These are phyloP conservation scores for Penicillium sp. DNA, from an alignment of 2,329 filamentous ascomycete genomes.

Conservation along the genomic window DNA sequence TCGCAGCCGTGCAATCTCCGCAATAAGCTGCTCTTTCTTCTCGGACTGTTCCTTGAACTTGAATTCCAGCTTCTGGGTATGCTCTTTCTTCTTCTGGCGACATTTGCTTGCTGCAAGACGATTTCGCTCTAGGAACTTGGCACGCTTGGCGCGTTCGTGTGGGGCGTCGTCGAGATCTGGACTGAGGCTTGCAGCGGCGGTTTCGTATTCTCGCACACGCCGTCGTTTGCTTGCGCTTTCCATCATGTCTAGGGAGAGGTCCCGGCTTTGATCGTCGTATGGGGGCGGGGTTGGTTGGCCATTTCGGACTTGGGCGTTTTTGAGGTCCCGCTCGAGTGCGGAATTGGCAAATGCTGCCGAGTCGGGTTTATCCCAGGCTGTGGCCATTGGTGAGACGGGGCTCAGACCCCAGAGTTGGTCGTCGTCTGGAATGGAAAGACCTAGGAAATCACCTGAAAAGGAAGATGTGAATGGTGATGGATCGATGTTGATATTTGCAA, in stretches of 20 bases:
- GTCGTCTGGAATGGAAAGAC: constrained; percentile 31
- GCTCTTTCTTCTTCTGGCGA: constrained; percentile 63
- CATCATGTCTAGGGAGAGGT: constrained; percentile 19
- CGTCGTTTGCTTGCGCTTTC: constrained; percentile 24
- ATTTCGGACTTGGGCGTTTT: constrained; percentile 39
- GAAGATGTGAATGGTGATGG: constrained; percentile 17
- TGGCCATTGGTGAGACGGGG: constrained; percentile 29
- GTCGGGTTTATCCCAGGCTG: constrained; percentile 30
- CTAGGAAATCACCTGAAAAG: constrained; percentile 31
- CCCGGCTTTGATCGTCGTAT: constrained; percentile 29
- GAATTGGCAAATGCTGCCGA: constrained; percentile 27
- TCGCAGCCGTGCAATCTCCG: constrained; percentile 37
- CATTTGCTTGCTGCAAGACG: constrained; percentile 61
- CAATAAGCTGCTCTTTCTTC: constrained; percentile 33
- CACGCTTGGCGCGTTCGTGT: constrained; percentile 44
- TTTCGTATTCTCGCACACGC: constrained; percentile 16
- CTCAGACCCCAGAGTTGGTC: constrained; percentile 36
- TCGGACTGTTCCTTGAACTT: constrained; percentile 38
- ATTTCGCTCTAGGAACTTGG: constrained; percentile 59
- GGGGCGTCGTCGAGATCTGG: constrained; percentile 25
- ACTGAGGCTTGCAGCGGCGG: constrained; percentile 22
- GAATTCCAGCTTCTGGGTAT: constrained; percentile 52
- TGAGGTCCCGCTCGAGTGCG: constrained; percentile 33
- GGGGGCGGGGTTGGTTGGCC: constrained; percentile 41
- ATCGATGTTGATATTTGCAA: constrained; percentile 2